These are phyloP conservation scores for Lasiodiplodia citricola DNA, from an alignment of 2,329 filamentous ascomycete genomes.

Conservation along the genomic window DNA sequence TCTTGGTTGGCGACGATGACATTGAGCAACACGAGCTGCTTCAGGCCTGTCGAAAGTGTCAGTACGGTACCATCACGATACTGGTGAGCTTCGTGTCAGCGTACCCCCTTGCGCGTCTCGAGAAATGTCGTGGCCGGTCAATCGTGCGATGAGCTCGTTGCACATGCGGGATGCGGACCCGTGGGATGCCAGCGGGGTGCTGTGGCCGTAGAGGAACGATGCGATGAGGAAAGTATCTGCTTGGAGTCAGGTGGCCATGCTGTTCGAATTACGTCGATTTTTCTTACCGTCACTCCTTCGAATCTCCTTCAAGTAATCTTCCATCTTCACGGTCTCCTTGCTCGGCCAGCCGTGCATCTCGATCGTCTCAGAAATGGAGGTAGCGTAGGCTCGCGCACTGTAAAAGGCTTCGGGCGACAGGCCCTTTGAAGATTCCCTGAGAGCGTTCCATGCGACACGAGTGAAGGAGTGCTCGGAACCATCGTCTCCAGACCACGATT, in stretches of 20 bases:
- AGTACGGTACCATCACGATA: neutral
- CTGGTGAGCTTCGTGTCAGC: constrained; percentile 20
- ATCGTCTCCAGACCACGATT: constrained; percentile 3
- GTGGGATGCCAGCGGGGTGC: constrained; percentile 54
- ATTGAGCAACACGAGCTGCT: constrained; percentile 60
- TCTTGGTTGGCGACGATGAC: constrained; percentile 57
- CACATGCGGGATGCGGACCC: constrained; percentile 58
- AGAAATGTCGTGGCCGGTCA: constrained; percentile 60
- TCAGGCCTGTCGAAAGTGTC: constrained; percentile 45
- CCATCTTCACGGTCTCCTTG: constrained; percentile 41
- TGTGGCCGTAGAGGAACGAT: constrained; percentile 55
- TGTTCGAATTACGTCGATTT: neutral
- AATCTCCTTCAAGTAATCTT: constrained; percentile 42
- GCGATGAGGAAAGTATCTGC: constrained; percentile 54
- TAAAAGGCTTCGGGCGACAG: constrained; percentile 47
- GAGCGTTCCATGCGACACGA: constrained; percentile 33
- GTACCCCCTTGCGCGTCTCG: constrained; percentile 50
- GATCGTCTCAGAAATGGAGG: constrained; percentile 45
- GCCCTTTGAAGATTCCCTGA: constrained; percentile 30
- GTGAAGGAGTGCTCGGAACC: constrained; percentile 30
- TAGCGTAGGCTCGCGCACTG: constrained; percentile 45
- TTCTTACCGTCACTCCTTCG: constrained; percentile 29
- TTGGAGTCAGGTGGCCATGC: neutral
- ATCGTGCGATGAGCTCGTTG: constrained; percentile 65
- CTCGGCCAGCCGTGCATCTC: constrained; percentile 49